Percentiles rank a stretch among this genome's conserved stretches.
Evolutionary conservation across 2,329 filamentous ascomycete species (phyloP).

Genomic region (Fusarium tjaetaba): DNA sequence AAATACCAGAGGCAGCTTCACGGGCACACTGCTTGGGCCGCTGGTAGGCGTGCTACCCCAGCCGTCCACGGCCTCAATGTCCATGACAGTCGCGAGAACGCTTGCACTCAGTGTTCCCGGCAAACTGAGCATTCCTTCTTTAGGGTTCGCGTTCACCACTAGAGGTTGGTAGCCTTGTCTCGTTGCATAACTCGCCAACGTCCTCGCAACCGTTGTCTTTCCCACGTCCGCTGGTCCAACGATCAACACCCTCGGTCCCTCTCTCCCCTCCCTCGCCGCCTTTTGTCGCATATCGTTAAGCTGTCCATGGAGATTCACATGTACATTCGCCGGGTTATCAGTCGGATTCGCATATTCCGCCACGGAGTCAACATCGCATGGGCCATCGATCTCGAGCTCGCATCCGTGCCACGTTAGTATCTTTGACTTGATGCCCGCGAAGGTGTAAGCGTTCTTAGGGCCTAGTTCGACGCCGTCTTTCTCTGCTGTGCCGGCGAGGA

Average conservation of each 20-base stretch:
- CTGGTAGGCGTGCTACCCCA: slow-evolving; percentile 93
- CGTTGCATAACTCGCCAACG: slow-evolving; percentile 81
- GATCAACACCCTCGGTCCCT: slow-evolving; percentile 85
- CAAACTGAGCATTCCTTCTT: slow-evolving; percentile 79
- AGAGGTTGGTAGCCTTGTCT: slow-evolving; percentile 78
- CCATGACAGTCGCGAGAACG: slow-evolving; percentile 87
- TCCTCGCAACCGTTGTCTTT: slow-evolving; percentile 84
- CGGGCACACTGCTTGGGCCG: slow-evolving; percentile 85
- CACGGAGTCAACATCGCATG: slow-evolving; percentile 62
- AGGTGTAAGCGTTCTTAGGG: slow-evolving; percentile 79
- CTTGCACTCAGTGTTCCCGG: slow-evolving; percentile 86
- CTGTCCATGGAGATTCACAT: slow-evolving; percentile 88
- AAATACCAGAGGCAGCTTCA: slow-evolving; percentile 92
- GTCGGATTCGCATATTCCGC: slow-evolving; percentile 74
- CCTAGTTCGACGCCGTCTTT: slow-evolving; percentile 96
- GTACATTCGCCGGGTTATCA: slow-evolving; percentile 82
- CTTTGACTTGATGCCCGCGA: slow-evolving; percentile 84
- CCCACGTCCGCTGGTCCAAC: slow-evolving; percentile 81
- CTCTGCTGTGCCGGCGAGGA: slow-evolving; percentile 86
- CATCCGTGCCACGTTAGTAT: slow-evolving; percentile 95
- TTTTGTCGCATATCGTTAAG: slow-evolving; percentile 77
- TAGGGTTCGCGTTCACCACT: slow-evolving; percentile 85
- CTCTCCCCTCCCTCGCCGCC: slow-evolving; percentile 57
- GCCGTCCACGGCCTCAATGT: slow-evolving; percentile 80
- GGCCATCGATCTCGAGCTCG: slow-evolving; percentile 78